These are phyloP conservation scores for Cutaneotrichosporon sp. DNA, from an alignment of 1,284 basidiomycete genomes.

Conservation along the genomic window DNA sequence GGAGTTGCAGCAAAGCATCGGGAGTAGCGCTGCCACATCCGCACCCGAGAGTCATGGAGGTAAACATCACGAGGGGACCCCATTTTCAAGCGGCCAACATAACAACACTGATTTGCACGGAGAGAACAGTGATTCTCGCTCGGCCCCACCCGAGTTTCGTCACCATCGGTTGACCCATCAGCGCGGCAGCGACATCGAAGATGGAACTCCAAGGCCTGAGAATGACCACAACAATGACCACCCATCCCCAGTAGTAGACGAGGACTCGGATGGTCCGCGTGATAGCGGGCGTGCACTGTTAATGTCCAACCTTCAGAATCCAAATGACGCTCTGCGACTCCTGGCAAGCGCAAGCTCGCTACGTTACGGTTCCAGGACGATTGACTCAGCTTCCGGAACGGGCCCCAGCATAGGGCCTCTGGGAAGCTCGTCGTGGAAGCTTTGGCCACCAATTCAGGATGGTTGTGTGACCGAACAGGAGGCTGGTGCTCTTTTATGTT, in stretches of 20 bases:
- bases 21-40: too few relatives aligned
- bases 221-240: neutral
- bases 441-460: conserved; percentile 4
- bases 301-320: conserved; percentile 12
- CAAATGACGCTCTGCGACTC: conserved; percentile 13
- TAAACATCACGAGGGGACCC: too few relatives aligned
- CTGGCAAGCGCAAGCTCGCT: conserved; percentile 8
- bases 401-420: neutral
- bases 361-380: conserved; percentile 2
- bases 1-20: too few relatives aligned
- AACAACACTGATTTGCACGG: too few relatives aligned
- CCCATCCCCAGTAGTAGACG: neutral
- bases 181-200: too few relatives aligned
- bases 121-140: too few relatives aligned
- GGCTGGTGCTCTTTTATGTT: conserved; percentile 5
- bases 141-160: too few relatives aligned
- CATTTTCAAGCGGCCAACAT: too few relatives aligned
- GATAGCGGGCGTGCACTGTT: conserved; percentile 3
- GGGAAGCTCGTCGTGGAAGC: neutral
- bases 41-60: too few relatives aligned
- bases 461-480: conserved; percentile 8
- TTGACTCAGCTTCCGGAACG: too few relatives aligned
- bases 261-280: neutral
- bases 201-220: too few relatives aligned
- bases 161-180: too few relatives aligned